Evolutionary conservation across 1,284 basidiomycete genomes (phyloP).

Genomic region (Pterulicium gracile): DNA sequence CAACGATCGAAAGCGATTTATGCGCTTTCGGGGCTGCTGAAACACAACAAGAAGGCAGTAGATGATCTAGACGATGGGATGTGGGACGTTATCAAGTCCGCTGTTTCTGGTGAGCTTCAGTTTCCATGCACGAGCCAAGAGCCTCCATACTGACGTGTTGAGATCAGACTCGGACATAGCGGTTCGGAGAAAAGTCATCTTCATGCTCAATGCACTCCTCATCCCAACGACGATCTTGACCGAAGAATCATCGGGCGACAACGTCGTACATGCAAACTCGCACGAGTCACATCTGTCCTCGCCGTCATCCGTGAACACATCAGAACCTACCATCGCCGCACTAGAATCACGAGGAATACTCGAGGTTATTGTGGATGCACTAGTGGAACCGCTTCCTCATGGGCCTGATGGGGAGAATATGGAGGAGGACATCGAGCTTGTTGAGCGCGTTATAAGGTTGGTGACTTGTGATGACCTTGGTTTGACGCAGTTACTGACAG

Average conservation of each 20-base stretch:
- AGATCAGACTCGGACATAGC: slow-evolving; percentile 61
- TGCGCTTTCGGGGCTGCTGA: slow-evolving; percentile 74
- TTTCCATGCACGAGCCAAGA: slow-evolving; percentile 4
- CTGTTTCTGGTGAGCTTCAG: slow-evolving; percentile 50
- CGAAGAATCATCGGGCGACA: neutral
- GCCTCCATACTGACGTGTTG: slow-evolving; percentile 10
- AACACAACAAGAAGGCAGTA: slow-evolving; percentile 72
- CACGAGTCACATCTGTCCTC: slow-evolving; percentile 49
- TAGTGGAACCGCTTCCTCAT: slow-evolving; percentile 46
- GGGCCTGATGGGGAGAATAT: slow-evolving; percentile 57
- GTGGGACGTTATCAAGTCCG: slow-evolving; percentile 65
- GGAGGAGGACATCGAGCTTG: slow-evolving; percentile 65
- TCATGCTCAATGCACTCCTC: slow-evolving; percentile 75
- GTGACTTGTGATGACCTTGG: too few relatives aligned
- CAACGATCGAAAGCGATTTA: slow-evolving; percentile 81
- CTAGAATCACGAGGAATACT: slow-evolving; percentile 36
- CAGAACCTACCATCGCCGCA: slow-evolving; percentile 33
- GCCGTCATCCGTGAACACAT: slow-evolving; percentile 40
- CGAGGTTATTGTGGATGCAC: slow-evolving; percentile 25
- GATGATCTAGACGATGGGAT: slow-evolving; percentile 39
- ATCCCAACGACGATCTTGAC: slow-evolving; percentile 34
- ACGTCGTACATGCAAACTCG: slow-evolving; percentile 54
- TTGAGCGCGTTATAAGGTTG: slow-evolving; percentile 69
- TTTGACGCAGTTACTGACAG: too few relatives aligned
- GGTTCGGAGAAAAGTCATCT: slow-evolving; percentile 77